A percentile compares a stretch with the other conserved stretches of the same genome.
These are phyloP conservation scores for Phytophthora litchii DNA, from an alignment of 352 stramenopile genomes.

Conservation along the genomic window DNA sequence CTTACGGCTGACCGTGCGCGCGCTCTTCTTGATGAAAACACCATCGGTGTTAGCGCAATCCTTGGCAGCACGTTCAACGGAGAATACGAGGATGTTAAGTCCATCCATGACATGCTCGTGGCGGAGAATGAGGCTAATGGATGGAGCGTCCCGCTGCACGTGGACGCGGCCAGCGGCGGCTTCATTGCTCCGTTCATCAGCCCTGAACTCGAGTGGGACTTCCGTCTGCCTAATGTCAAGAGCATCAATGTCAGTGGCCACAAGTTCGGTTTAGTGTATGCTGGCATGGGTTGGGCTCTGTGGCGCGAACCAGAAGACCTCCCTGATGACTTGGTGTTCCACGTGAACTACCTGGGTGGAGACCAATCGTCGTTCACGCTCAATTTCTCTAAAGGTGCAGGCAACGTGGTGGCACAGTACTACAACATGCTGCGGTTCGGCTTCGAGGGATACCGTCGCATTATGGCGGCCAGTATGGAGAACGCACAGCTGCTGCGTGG, in stretches of 20 bases:
- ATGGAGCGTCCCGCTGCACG: constrained; percentile 89
- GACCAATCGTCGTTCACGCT: constrained; percentile 93
- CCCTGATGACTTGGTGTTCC: constrained; percentile 89
- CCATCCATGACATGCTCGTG: constrained; percentile 88
- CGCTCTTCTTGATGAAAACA: constrained; percentile 91
- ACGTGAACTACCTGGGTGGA: constrained; percentile 93
- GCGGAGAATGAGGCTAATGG: constrained; percentile 85
- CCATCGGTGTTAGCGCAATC: constrained; percentile 92
- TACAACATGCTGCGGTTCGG: constrained; percentile 95
- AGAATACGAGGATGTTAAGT: constrained; percentile 92
- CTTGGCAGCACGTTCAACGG: constrained; percentile 93
- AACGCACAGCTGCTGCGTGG: constrained; percentile 83
- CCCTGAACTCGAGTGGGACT: constrained; percentile 91
- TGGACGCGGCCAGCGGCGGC: constrained; percentile 91
- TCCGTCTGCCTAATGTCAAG: constrained; percentile 90
- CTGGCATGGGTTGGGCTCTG: constrained; percentile 93
- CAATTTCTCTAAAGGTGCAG: constrained; percentile 93
- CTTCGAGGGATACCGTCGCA: constrained; percentile 87
- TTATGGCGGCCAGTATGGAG: constrained; percentile 91
- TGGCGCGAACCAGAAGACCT: constrained; percentile 87
- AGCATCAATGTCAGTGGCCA: constrained; percentile 94
- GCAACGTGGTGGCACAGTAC: constrained; percentile 91
- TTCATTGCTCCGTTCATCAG: constrained; percentile 93
- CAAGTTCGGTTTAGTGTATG: constrained; percentile 94
- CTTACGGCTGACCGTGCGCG: constrained; percentile 82